phyloP scores from a whole-genome alignment of 2,329 filamentous ascomycete species.

The Sclerotinia spermophila region DNA sequence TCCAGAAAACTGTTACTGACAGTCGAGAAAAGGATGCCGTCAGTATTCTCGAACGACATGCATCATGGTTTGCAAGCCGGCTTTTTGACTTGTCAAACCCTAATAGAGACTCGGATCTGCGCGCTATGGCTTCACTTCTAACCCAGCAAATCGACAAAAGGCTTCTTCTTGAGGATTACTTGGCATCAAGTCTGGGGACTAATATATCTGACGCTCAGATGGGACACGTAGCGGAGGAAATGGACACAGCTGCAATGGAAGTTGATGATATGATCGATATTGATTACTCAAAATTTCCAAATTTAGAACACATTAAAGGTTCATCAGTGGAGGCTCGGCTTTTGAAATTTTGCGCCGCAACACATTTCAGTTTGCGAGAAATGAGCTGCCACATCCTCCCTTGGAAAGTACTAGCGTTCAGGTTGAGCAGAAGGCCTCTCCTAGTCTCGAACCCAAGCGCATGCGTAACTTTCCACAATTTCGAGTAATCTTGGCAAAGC shows the following conservation, averaged over 20 bases:
- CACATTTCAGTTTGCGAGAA: background rate
- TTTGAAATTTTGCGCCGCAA: background rate
- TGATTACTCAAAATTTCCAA: background rate
- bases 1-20: background rate
- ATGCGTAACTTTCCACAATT: background rate
- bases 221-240: background rate
- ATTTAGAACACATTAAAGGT: background rate
- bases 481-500: background rate
- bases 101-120: background rate
- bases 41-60: conserved; percentile 6
- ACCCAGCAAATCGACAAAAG: conserved; percentile 9
- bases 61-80: conserved; percentile 13
- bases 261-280: background rate
- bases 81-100: conserved; percentile 13
- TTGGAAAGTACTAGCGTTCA: background rate
- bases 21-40: background rate
- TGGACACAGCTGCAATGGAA: background rate
- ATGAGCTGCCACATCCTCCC: background rate
- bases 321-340: background rate
- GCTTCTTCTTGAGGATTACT: conserved; percentile 3
- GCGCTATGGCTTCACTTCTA: conserved; percentile 7
- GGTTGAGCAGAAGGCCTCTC: background rate
- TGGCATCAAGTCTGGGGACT: background rate
- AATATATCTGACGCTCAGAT: background rate
- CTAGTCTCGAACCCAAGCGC: too few relatives aligned